Percentiles rank a stretch among this genome's conserved stretches.
Conservation (phyloP, 495 filamentous ascomycete genomes). For the Eremomyces bilateralis region DNA sequence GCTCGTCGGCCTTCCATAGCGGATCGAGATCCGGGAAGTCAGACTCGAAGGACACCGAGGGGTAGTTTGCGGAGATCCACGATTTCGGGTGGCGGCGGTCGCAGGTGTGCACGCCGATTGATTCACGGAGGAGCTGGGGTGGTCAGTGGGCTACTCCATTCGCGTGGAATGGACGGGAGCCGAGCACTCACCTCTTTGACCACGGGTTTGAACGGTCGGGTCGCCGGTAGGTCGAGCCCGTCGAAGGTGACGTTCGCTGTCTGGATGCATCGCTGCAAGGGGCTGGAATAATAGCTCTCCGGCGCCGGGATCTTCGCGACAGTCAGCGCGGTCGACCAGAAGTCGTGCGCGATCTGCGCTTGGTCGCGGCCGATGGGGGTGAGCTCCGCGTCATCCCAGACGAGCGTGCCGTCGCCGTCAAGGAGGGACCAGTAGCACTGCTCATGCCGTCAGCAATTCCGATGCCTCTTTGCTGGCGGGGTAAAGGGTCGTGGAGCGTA, state of each 20-base stretch:
- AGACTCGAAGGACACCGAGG: conserved; percentile 35
- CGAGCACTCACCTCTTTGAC: too few relatives aligned
- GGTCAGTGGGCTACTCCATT: too few relatives aligned
- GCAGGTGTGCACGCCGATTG: conserved; percentile 56
- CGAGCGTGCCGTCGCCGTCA: conserved; percentile 40
- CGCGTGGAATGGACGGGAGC: too few relatives aligned
- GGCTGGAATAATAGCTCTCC: conserved; percentile 44
- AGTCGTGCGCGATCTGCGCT: conserved; percentile 36
- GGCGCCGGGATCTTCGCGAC: conserved; percentile 37
- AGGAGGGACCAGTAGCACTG: conserved; percentile 55
- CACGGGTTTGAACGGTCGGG: conserved; percentile 31
- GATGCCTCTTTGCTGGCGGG: neutral
- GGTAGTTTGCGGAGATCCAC: conserved; percentile 35
- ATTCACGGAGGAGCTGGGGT: conserved; percentile 33
- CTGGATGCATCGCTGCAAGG: conserved; percentile 41
- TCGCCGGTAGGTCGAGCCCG: conserved; percentile 27
- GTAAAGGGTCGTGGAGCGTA: conserved; percentile 6
- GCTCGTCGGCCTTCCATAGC: conserved; percentile 14
- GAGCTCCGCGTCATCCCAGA: conserved; percentile 51
- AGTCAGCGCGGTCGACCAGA: conserved; percentile 36
- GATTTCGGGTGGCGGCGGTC: conserved; percentile 39
- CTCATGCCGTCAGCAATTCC: neutral
- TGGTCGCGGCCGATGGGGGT: conserved; percentile 36
- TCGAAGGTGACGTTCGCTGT: conserved; percentile 42
- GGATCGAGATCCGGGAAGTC: conserved; percentile 28